Percentiles rank a stretch among this genome's conserved stretches.
phyloP scores from a whole-genome alignment of 148 eudicot genomes.

The Fallopia convolvulus region DNA sequence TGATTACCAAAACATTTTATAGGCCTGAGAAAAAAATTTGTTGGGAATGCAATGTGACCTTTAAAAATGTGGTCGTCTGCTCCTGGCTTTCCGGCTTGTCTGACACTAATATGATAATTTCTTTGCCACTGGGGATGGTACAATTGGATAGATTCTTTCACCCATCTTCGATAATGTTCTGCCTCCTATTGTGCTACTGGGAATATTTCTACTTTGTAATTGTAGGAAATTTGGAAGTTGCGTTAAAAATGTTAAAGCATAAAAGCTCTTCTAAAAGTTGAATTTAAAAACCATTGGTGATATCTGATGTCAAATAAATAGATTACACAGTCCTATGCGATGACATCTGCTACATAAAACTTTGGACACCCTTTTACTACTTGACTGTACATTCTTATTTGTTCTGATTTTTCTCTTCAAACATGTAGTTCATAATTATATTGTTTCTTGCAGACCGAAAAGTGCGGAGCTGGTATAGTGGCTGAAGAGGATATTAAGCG shows the following conservation, averaged over 20 bases:
- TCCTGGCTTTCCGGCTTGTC: neutral
- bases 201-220: neutral
- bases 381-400: neutral
- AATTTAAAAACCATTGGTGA: neutral
- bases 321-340: neutral
- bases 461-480: conserved; percentile 93
- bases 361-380: neutral
- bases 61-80: neutral
- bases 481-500: conserved; percentile 90
- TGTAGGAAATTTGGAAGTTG: neutral
- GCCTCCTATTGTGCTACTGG: neutral
- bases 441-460: conserved; percentile 74
- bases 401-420: neutral
- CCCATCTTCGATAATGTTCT: conserved; percentile 1
- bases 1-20: neutral
- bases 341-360: neutral
- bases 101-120: neutral
- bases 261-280: neutral
- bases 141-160: neutral
- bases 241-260: neutral
- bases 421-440: conserved; percentile 8
- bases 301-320: neutral
- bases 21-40: neutral
- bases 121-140: neutral
- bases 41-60: neutral